Evolutionary conservation across 495 filamentous ascomycete species (phyloP).

Genomic region (Oleoguttula mirabilis): DNA sequence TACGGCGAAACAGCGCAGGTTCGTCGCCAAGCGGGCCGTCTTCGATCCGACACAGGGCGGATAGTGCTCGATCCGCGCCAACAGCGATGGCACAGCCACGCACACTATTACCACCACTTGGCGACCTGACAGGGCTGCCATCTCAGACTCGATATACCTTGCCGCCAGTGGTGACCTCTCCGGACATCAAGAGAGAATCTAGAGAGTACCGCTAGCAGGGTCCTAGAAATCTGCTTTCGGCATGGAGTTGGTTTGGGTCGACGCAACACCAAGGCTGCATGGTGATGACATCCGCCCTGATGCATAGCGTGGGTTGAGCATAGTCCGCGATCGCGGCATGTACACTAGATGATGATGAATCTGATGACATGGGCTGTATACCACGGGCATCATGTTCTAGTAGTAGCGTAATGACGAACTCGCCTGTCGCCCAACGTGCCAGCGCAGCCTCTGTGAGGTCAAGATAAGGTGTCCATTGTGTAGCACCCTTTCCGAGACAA

Average conservation of each 20-base stretch:
- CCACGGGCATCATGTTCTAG: too few relatives aligned
- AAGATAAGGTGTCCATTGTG: constrained; percentile 11
- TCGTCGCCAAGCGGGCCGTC: neutral
- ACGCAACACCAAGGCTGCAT: too few relatives aligned
- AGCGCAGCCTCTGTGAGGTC: neutral
- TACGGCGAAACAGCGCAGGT: constrained; percentile 8
- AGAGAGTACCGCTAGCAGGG: too few relatives aligned
- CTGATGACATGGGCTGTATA: too few relatives aligned
- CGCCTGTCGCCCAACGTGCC: too few relatives aligned
- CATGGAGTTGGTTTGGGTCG: too few relatives aligned
- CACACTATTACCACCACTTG: constrained; percentile 11
- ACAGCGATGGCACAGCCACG: neutral
- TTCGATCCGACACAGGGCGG: constrained; percentile 5
- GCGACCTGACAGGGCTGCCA: constrained; percentile 5
- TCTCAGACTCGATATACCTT: constrained; percentile 6
- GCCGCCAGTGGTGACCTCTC: constrained; percentile 11
- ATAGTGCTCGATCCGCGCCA: constrained; percentile 16
- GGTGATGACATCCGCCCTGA: neutral
- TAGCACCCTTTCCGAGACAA: constrained; percentile 12
- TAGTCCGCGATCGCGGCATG: too few relatives aligned
- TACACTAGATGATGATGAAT: too few relatives aligned
- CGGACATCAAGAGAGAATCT: constrained; percentile 1
- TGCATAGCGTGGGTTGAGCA: neutral
- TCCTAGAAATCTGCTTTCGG: too few relatives aligned
- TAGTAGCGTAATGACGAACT: too few relatives aligned